Base-by-base conservation (phyloP, 257 asterid species). In the Gynochthodes officinalis region DNA sequence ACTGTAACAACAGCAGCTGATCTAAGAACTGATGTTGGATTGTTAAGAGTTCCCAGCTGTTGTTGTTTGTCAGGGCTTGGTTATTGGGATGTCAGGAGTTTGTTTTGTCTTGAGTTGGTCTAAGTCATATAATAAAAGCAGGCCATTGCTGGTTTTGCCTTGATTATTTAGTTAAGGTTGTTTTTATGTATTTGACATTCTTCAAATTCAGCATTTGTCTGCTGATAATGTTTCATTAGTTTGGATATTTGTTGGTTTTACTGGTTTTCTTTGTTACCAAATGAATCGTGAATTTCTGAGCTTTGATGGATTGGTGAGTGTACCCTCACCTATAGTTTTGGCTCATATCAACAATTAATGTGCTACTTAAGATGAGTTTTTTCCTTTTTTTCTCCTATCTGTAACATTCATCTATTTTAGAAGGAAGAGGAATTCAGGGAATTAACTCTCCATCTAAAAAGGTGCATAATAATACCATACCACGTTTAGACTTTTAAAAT, bases 31-130 rank as follows among this genome's bases (percentile, higher is more conserved):
- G 44, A 37, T 37, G 42, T 16, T 33, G 44, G 18, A 14, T 25
- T 1, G 19, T 62, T 37, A 19, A 44, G 28, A 62, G 46, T 35
- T 16, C 35, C 40, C 49, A 21, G 30, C 49, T 62, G 25, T 21
- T 21, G 28, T 62, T 3, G 32, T 44, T 44, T 1, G 14, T 6
- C 50, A 46, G 50, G 2, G 9, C 1, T 1, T 42, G 48, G 48
- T 42, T 10, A 30, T 62, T 62, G 49, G 67, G 28, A 21, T 7
- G 2, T 9, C 37, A 37, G 50, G 19, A 6, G 16, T 37, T 19
- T 37, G 16, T 63, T 37, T 63, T 12, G 46, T n/a, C 16, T 63
- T 63, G 30, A 37, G 68, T 63, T 63, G 68, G 50, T 63, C 5
- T 25, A 35, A 21, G 21, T 42, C 52, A 2, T 37, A 60, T 7